phyloP scores from a whole-genome alignment of 2,329 filamentous ascomycete species.

The Phialophora macrospora region DNA sequence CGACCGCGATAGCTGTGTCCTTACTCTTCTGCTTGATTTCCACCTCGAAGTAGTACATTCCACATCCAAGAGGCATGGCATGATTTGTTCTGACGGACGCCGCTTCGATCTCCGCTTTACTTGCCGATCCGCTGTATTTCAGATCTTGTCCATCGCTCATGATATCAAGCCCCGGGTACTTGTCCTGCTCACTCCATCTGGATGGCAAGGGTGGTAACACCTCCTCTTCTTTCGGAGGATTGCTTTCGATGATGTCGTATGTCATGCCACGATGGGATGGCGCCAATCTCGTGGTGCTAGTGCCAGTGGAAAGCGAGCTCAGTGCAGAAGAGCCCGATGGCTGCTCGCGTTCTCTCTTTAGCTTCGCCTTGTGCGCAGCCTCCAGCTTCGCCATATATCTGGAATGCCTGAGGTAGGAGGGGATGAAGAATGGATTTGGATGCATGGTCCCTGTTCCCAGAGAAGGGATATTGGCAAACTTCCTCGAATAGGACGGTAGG shows the following conservation, averaged over 20 bases:
- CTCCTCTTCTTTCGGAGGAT: constrained; percentile 65
- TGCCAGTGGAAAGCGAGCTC: constrained; percentile 58
- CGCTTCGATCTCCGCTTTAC: constrained; percentile 72
- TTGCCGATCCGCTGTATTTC: constrained; percentile 61
- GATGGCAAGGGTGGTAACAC: constrained; percentile 73
- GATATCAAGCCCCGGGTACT: constrained; percentile 73
- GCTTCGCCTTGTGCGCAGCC: constrained; percentile 68
- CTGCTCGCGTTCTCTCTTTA: constrained; percentile 58
- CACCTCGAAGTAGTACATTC: constrained; percentile 92
- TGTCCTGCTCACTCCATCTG: constrained; percentile 81
- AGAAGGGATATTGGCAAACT: constrained; percentile 48
- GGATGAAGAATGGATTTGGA: constrained; percentile 70
- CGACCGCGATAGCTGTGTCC: constrained; percentile 63
- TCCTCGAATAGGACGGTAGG: constrained; percentile 55
- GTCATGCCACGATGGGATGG: constrained; percentile 76
- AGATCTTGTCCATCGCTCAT: constrained; percentile 75
- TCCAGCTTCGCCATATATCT: constrained; percentile 77
- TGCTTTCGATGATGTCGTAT: constrained; percentile 82
- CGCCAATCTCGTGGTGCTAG: constrained; percentile 55
- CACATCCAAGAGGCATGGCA: constrained; percentile 84
- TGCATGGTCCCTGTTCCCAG: constrained; percentile 38
- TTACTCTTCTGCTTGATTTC: constrained; percentile 69
- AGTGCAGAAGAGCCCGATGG: constrained; percentile 49
- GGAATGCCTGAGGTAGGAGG: constrained; percentile 80
- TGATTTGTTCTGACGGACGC: constrained; percentile 81